Percentiles rank a stretch among this genome's conserved stretches.
Conservation (phyloP, 1,284 basidiomycete species). For the Chalciporus sp. region DNA sequence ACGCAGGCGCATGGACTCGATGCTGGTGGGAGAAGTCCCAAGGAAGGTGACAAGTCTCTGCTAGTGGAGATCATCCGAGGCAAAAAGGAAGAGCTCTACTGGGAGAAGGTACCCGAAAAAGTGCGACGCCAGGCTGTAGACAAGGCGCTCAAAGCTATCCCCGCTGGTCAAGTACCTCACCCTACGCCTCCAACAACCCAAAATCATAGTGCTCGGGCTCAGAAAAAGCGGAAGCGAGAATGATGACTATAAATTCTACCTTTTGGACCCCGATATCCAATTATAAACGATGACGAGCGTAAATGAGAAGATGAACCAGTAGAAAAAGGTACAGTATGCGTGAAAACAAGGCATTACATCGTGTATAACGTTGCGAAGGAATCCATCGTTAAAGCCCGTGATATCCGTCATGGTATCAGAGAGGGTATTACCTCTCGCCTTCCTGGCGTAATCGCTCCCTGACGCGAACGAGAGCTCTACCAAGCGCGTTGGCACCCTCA, state of each 20-base stretch:
- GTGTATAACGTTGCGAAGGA: neutral
- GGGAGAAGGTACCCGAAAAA: slow-evolving; percentile 76
- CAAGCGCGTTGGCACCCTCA: slow-evolving; percentile 60
- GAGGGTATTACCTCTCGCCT: slow-evolving; percentile 17
- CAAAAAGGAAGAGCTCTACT: slow-evolving; percentile 69
- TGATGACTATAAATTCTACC: neutral
- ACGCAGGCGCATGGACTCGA: slow-evolving; percentile 56
- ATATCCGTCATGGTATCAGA: neutral
- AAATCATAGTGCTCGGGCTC: neutral
- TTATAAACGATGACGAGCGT: neutral
- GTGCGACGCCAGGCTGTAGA: slow-evolving; percentile 62
- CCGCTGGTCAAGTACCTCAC: neutral
- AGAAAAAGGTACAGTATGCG: neutral
- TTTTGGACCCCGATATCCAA: neutral
- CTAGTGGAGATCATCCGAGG: slow-evolving; percentile 58
- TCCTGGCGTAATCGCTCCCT: slow-evolving; percentile 47
- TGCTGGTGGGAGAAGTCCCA: slow-evolving; percentile 33
- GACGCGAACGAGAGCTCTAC: slow-evolving; percentile 54
- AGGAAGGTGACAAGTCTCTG: slow-evolving; percentile 38
- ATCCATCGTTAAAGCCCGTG: neutral
- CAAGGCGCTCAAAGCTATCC: slow-evolving; percentile 33
- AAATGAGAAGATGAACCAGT: slow-evolving; percentile 5
- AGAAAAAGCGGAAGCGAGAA: slow-evolving; percentile 18
- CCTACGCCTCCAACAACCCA: neutral
- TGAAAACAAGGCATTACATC: neutral